phyloP scores from a whole-genome alignment of 495 filamentous ascomycete species.

The Filosporella fistucella region DNA sequence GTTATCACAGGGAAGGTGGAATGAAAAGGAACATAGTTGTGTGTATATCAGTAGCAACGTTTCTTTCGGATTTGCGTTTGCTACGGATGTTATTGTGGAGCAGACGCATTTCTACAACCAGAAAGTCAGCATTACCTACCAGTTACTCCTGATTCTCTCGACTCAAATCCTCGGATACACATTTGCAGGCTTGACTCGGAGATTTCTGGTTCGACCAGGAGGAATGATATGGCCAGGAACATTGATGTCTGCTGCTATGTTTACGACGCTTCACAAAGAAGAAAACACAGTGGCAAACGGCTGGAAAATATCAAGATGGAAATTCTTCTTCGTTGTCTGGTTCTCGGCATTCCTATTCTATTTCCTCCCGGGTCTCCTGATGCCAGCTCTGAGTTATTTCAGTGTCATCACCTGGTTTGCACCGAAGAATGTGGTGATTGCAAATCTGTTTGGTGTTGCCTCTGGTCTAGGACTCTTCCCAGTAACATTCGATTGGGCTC shows the following conservation, averaged over 20 bases:
- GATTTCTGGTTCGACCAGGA: slow-evolving; percentile 75
- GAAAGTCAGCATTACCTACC: slow-evolving; percentile 66
- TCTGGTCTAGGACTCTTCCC: slow-evolving; percentile 84
- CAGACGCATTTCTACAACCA: slow-evolving; percentile 86
- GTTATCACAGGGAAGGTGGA: slow-evolving; percentile 78
- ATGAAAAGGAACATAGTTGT: slow-evolving; percentile 82
- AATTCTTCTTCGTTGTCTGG: slow-evolving; percentile 76
- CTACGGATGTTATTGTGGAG: slow-evolving; percentile 81
- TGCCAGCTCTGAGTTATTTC: slow-evolving; percentile 87
- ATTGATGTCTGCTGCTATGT: slow-evolving; percentile 81
- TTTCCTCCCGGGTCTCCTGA: slow-evolving; percentile 78
- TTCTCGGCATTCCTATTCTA: slow-evolving; percentile 66
- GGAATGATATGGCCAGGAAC: slow-evolving; percentile 94
- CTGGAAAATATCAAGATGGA: slow-evolving; percentile 76
- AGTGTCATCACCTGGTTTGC: slow-evolving; percentile 89
- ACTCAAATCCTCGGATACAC: slow-evolving; percentile 83
- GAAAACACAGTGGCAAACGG: slow-evolving; percentile 78
- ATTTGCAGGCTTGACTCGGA: slow-evolving; percentile 73
- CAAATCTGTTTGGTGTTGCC: slow-evolving; percentile 80
- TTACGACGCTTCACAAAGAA: slow-evolving; percentile 79
- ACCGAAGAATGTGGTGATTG: slow-evolving; percentile 68
- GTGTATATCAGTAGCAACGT: slow-evolving; percentile 88
- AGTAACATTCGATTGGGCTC: slow-evolving; percentile 90
- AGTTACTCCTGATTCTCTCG: slow-evolving; percentile 74
- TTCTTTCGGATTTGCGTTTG: slow-evolving; percentile 86